Conservation (phyloP, 2,329 filamentous ascomycete species). For the Fusarium udum region DNA sequence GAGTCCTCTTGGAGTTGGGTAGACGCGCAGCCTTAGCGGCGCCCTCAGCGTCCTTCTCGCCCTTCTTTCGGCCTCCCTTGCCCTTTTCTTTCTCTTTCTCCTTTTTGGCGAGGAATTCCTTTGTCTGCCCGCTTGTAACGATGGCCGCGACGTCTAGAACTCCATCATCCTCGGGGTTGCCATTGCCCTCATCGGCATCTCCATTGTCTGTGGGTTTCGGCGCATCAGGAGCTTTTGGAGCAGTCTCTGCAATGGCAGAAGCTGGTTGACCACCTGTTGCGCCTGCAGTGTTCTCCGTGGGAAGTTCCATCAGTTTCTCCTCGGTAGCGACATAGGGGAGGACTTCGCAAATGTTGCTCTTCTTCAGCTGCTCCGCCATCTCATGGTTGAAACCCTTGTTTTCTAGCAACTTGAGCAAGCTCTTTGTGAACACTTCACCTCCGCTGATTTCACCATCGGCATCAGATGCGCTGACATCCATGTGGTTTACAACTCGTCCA, state of each 20-base stretch:
- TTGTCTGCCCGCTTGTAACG: constrained; percentile 81
- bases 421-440: constrained; percentile 85
- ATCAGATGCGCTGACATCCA: constrained; percentile 67
- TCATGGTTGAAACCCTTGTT: constrained; percentile 68
- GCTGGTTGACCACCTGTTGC: constrained; percentile 13
- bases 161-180: constrained; percentile 68
- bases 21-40: constrained; percentile 67
- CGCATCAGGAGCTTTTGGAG: constrained; percentile 49
- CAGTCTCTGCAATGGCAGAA: constrained; percentile 41
- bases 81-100: constrained; percentile 76
- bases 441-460: constrained; percentile 69
- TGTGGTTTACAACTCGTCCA: constrained; percentile 76
- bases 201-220: constrained; percentile 50
- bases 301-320: constrained; percentile 60
- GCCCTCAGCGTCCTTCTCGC: constrained; percentile 62
- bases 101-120: constrained; percentile 83
- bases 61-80: constrained; percentile 66
- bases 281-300: constrained; percentile 51
- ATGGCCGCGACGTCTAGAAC: constrained; percentile 87
- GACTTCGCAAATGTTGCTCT: constrained; percentile 72
- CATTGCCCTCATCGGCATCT: constrained; percentile 54
- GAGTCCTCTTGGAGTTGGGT: constrained; percentile 76
- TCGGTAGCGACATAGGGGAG: constrained; percentile 63
- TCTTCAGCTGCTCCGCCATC: constrained; percentile 77
- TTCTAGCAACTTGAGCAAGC: constrained; percentile 73